Conservation (phyloP, 306 rosid species). For the Vigna nakashimae region DNA sequence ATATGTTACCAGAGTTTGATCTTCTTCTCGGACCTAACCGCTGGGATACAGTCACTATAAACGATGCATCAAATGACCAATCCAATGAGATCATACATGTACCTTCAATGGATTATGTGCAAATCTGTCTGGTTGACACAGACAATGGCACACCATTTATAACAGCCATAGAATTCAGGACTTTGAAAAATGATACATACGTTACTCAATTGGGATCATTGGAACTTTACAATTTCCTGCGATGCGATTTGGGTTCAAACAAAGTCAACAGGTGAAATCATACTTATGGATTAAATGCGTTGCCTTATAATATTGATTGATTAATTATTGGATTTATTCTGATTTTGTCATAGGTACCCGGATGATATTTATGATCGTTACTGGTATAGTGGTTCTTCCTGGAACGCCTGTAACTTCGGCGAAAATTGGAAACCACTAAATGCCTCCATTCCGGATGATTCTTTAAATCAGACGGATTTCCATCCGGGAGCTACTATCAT, state of each 20-base stretch:
- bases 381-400: slow-evolving; percentile 32
- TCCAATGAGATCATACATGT: slow-evolving; percentile 47
- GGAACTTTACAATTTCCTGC: background rate
- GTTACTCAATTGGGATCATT: slow-evolving; percentile 27
- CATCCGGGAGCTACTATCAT: slow-evolving; percentile 28
- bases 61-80: background rate
- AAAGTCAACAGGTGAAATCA: slow-evolving; percentile 10
- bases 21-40: slow-evolving; percentile 48
- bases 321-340: background rate
- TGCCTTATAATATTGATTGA: background rate
- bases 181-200: slow-evolving; percentile 38
- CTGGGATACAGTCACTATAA: slow-evolving; percentile 45
- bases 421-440: background rate
- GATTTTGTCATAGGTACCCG: slow-evolving; percentile 36
- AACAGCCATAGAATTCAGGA: slow-evolving; percentile 50
- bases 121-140: slow-evolving; percentile 51
- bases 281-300: background rate
- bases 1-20: slow-evolving; percentile 48
- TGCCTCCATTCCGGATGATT: background rate
- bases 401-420: background rate
- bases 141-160: slow-evolving; percentile 55
- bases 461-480: background rate
- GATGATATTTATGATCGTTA: slow-evolving; percentile 48
- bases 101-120: slow-evolving; percentile 32
- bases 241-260: slow-evolving; percentile 39